Evolutionary conservation across 257 asterid species (phyloP), one percentile per base, ranked within the genome.

Genomic region (Paraleonurus japonicus): DNA sequence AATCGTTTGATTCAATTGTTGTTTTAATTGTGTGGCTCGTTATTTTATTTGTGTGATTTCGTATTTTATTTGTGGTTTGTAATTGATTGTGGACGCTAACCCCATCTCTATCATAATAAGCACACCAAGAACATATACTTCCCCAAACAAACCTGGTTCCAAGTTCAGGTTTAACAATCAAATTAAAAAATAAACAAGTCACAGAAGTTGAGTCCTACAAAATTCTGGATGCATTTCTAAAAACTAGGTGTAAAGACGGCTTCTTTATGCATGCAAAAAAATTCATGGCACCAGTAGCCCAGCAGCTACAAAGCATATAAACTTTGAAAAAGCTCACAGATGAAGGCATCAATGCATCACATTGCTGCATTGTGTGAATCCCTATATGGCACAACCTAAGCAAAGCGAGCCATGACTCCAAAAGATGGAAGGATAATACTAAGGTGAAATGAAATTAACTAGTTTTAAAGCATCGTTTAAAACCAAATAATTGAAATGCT

Each of bases 221-320:
- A 61, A 23, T 51, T 27, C 50, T 43, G 59, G 20, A 45, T 32
- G 59, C 35, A 2, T 16, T 23, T 28, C 13, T 33, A 22, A 16
- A 28, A 55, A 63, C 16, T 17, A 15, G 9, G 35, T 22, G 26
- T 20, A 53, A 22, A 48, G 30, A 16, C 19, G 19, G 35, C 39
- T 62, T 11, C 26, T 50, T 11, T 17, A 22, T 57, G 70, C 58
- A 73, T 41, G 51, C 19, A 62, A 3, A 69, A 17, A 23, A 27
- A 1, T 15, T 55, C 51, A 58, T 9, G 59, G n/a, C 63, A 47
- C 39, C 69, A 67, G 10, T 33, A 28, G 37, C 23, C 41, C 41
- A 58, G 41, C 13, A 75, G 65, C 58, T 17, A 32, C 9, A 19
- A 60, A 28, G 70, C 67, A 50, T 45, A 72, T 26, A 67, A 50